Percentiles rank a stretch among this genome's conserved stretches.
Conservation (phyloP, 73 alveolate genomes). For the Tetrahymena borealis region DNA sequence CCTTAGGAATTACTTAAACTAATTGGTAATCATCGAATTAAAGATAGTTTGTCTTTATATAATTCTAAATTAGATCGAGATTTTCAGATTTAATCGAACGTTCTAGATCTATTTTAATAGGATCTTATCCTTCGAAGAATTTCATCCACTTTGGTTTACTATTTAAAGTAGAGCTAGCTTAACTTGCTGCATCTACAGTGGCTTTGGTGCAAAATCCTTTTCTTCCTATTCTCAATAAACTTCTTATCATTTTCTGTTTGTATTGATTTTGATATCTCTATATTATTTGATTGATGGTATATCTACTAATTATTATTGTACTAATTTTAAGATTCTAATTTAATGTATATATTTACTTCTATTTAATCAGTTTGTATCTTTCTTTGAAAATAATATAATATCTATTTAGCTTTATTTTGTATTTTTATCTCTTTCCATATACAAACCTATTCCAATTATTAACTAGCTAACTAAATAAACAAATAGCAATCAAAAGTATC, state of each 20-base stretch:
- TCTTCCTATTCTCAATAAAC: background rate
- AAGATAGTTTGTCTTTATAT: background rate
- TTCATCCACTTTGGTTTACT: background rate
- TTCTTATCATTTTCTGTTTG: background rate
- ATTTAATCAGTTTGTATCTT: background rate
- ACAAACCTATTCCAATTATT: too few relatives aligned
- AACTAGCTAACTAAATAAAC: too few relatives aligned
- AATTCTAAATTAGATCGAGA: background rate
- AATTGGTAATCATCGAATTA: background rate
- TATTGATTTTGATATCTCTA: background rate
- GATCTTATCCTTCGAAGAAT: background rate
- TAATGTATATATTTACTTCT: background rate
- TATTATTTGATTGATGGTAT: background rate
- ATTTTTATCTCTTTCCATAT: background rate
- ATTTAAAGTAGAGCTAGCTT: background rate
- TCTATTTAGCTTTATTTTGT: background rate
- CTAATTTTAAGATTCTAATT: background rate
- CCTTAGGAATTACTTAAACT: background rate
- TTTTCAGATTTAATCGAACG: background rate
- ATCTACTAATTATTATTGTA: background rate
- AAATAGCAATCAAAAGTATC: too few relatives aligned
- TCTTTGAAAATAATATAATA: too few relatives aligned
- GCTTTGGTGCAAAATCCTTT: background rate
- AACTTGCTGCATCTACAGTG: background rate
- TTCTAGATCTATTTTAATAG: background rate